Base-by-base conservation (phyloP, 805 yeast genomes). In the Pichia gijzeniarum region DNA sequence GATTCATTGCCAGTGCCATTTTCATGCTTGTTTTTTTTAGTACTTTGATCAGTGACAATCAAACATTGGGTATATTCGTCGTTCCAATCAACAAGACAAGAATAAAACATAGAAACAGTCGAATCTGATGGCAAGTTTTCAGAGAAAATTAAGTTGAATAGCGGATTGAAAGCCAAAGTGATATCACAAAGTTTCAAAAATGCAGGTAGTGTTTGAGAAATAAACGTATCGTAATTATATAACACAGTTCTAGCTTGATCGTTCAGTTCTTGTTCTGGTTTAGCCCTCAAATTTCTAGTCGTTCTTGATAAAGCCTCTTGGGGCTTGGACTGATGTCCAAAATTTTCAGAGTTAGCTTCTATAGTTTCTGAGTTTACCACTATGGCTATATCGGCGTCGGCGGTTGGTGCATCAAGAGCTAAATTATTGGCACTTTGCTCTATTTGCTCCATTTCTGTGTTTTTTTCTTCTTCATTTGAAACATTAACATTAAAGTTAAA, bases 81-180 rank as follows among this genome's bases (percentile, higher is more conserved):
- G 10, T 38, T 48, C 64, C 65, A 58, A 20, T 51, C 35, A 5
- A 48, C 17, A 12, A 62, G 30, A 6, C 43, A 34, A 17, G 35
- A 25, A 47, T 37, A 33, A 51, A 46, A 43, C 50, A 48, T 32
- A 33, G 33, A 33, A 16, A 47, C 20, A 17, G 33, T 35, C 7
- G 16, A 25, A 34, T 45, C 17, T 16, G 32, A 3, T 18, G 34
- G 25, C 16, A 21, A 14, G 4, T 27, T 16, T 9, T 25, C 36
- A 25, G 31, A 30, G 1, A 45, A 16, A 22, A 71, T 65, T 2
- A 70, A 50, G 35, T 69, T 51, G 18, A 70, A 57, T 50, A 72
- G 64, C 41, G 70, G 68, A 48, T 70, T 71, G 65, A 70, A 65
- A 10, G 64, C 43, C 49, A 68, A 53, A 1, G 74, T 69, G 7